Evolutionary conservation across 164 flowering plant species (phyloP).

Genomic region (Chloranthus sessilifolius): DNA sequence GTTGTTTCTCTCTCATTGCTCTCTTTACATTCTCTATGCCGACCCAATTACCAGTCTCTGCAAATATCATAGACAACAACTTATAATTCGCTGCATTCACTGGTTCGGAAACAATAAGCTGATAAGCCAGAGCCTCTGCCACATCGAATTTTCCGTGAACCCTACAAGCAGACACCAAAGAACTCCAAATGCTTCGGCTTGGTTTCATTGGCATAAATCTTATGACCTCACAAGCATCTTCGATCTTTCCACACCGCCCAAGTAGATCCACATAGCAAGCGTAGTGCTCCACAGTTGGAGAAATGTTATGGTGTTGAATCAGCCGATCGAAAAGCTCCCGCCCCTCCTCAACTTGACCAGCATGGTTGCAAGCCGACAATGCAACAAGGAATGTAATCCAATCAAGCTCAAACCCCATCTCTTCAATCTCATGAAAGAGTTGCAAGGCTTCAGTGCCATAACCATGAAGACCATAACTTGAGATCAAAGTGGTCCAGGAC

Average conservation of each 20-base stretch:
- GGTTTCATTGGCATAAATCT: slow-evolving; percentile 43
- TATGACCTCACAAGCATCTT: slow-evolving; percentile 44
- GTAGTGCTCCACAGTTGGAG: slow-evolving; percentile 37
- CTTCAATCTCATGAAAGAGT: slow-evolving; percentile 46
- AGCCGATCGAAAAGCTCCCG: slow-evolving; percentile 25
- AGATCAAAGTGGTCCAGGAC: slow-evolving; percentile 56
- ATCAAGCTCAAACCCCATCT: slow-evolving; percentile 32
- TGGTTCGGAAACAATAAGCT: slow-evolving; percentile 42
- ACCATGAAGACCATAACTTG: slow-evolving; percentile 43
- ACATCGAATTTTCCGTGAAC: slow-evolving; percentile 40
- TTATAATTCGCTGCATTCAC: slow-evolving; percentile 48
- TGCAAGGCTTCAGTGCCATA: slow-evolving; percentile 40
- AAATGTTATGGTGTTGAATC: slow-evolving; percentile 7
- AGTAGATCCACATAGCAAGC: slow-evolving; percentile 67
- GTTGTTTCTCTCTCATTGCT: slow-evolving; percentile 31
- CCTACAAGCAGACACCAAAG: slow-evolving; percentile 49
- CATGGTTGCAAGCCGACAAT: slow-evolving; percentile 56
- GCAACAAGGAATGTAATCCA: slow-evolving; percentile 37
- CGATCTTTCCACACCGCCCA: slow-evolving; percentile 49
- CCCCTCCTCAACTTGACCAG: slow-evolving; percentile 52
- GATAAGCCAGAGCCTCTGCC: slow-evolving; percentile 36
- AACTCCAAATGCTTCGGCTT: slow-evolving; percentile 41
- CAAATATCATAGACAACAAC: slow-evolving; percentile 38
- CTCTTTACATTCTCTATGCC: slow-evolving; percentile 40
- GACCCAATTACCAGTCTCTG: slow-evolving; percentile 44